These are phyloP conservation scores for Trypanosoma cruzi DNA, from an alignment of 208 protist species.

Conservation along the genomic window DNA sequence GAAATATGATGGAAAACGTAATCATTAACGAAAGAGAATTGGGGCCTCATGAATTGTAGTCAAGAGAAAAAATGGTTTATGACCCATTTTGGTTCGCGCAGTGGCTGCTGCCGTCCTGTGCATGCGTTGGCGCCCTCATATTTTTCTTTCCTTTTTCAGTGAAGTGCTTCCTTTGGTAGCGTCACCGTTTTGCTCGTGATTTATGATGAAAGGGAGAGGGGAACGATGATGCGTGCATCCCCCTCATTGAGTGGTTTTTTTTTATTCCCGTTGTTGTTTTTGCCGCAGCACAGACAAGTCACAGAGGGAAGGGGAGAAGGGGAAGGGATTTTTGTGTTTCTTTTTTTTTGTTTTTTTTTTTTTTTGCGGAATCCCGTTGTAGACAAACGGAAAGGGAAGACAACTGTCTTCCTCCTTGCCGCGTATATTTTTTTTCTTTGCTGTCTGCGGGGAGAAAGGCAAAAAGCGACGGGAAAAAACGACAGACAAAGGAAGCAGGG, in stretches of 20 bases:
- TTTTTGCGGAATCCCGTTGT: not conserved
- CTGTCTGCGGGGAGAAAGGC: not conserved
- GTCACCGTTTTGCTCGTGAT: no score
- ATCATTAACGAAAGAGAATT: not conserved
- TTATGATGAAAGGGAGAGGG: not conserved
- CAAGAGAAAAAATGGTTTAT: no score
- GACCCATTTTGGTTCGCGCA: no score
- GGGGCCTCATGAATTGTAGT: not conserved
- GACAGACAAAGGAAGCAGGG: not conserved
- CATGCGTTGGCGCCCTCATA: no score
- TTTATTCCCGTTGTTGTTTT: not conserved
- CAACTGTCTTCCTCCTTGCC: not conserved
- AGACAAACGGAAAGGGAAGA: not conserved
- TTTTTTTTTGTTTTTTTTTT: not conserved
- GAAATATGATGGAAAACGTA: not conserved
- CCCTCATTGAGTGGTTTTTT: not conserved
- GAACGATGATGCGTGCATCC: not conserved
- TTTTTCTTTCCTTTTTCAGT: no score
- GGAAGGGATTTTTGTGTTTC: not conserved
- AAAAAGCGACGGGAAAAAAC: not conserved
- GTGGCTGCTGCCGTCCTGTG: no score
- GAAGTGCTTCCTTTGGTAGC: no score
- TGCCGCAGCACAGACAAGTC: not conserved
- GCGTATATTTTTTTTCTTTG: not conserved
- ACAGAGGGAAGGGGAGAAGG: not conserved